Conservation (phyloP, 2,329 filamentous ascomycete species). For the Pyrenochaeta sp. region DNA sequence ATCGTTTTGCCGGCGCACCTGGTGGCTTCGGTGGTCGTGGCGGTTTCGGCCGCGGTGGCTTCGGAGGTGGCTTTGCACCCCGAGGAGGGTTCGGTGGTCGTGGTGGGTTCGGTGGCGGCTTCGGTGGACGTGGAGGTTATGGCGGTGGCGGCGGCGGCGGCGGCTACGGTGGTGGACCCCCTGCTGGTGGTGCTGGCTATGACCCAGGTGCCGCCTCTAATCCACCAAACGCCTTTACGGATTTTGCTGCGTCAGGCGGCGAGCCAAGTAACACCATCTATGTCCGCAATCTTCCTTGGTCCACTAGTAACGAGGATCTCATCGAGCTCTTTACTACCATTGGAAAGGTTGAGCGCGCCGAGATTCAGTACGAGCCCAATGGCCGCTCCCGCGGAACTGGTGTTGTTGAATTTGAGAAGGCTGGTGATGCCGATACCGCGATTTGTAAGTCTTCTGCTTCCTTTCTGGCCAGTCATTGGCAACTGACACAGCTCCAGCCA, state of each 20-base stretch:
- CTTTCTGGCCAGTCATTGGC: slow-evolving; percentile 28
- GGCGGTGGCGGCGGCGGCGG: slow-evolving; percentile 62
- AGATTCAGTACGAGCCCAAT: slow-evolving; percentile 98
- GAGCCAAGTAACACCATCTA: slow-evolving; percentile 88
- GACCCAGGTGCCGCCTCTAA: slow-evolving; percentile 62
- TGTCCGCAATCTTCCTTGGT: slow-evolving; percentile 98
- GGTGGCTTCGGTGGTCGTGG: slow-evolving; percentile 50
- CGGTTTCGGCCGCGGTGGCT: slow-evolving; percentile 51
- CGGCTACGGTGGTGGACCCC: slow-evolving; percentile 54
- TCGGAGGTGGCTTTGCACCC: slow-evolving; percentile 47
- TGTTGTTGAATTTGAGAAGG: slow-evolving; percentile 90
- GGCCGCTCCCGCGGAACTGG: slow-evolving; percentile 93
- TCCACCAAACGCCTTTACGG: slow-evolving; percentile 90
- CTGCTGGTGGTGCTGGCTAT: slow-evolving; percentile 47
- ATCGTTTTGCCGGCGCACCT: slow-evolving; percentile 80
- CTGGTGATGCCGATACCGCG: slow-evolving; percentile 87
- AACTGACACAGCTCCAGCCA: slow-evolving; percentile 63
- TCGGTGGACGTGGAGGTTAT: slow-evolving; percentile 54
- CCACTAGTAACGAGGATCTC: slow-evolving; percentile 96
- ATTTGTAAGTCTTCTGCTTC: slow-evolving; percentile 66
- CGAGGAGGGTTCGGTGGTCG: slow-evolving; percentile 65
- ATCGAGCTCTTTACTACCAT: slow-evolving; percentile 98
- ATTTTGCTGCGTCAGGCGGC: slow-evolving; percentile 85
- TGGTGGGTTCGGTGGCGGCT: slow-evolving; percentile 62
- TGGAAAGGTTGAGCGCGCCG: slow-evolving; percentile 96